phyloP scores from a whole-genome alignment of 2,329 filamentous ascomycete species.

The Malbranchea zuffiana region DNA sequence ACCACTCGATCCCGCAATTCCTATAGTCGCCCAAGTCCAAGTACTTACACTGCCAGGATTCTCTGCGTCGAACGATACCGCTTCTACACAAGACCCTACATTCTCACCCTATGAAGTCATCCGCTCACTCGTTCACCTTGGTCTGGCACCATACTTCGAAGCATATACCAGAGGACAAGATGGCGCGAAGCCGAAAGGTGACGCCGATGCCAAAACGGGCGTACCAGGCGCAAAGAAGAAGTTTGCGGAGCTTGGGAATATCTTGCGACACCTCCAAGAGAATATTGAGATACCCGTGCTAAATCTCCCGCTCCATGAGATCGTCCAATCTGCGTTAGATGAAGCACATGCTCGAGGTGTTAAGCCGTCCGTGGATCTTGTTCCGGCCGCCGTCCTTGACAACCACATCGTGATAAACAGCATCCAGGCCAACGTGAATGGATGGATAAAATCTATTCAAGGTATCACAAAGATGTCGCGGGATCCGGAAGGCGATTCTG shows the following conservation, averaged over 20 bases:
- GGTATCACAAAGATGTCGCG: constrained; percentile 88
- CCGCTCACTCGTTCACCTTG: constrained; percentile 82
- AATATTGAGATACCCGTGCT: constrained; percentile 96
- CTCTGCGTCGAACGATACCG: constrained; percentile 55
- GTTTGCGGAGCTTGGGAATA: constrained; percentile 85
- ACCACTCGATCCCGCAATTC: constrained; percentile 71
- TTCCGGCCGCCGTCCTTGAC: constrained; percentile 63
- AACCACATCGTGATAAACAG: constrained; percentile 91
- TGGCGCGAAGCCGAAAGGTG: constrained; percentile 58
- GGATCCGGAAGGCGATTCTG: constrained; percentile 66
- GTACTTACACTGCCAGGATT: constrained; percentile 84
- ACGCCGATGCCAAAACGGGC: constrained; percentile 84
- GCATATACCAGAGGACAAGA: constrained; percentile 81
- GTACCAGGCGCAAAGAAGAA: constrained; percentile 97
- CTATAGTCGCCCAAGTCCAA: constrained; percentile 79
- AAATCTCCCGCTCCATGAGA: constrained; percentile 72
- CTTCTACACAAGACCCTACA: constrained; percentile 59
- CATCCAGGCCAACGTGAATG: constrained; percentile 84
- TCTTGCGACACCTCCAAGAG: constrained; percentile 82
- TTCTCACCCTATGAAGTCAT: constrained; percentile 84
- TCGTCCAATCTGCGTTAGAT: constrained; percentile 76
- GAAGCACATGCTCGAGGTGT: constrained; percentile 57
- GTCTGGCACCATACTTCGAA: constrained; percentile 92
- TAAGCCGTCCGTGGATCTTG: constrained; percentile 65
- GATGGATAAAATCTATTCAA: constrained; percentile 98